Percentiles rank a stretch among this genome's conserved stretches.
phyloP scores from a whole-genome alignment of 2,329 filamentous ascomycete genomes.

The Leptodontidium sp. region DNA sequence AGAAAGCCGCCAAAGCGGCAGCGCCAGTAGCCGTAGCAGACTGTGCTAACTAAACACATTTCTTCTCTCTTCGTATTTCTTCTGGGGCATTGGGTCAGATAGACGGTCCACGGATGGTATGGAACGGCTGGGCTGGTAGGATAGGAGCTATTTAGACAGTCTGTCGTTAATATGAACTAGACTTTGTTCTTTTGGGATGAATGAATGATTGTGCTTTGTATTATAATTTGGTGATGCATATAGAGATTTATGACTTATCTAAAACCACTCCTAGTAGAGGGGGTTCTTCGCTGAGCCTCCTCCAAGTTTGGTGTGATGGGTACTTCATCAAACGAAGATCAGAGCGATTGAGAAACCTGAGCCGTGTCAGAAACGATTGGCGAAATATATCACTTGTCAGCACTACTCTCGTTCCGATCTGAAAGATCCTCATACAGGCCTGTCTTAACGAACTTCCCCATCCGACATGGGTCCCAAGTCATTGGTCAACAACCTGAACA shows the following conservation, averaged over 20 bases:
- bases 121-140: neutral
- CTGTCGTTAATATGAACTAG: conserved; percentile 7
- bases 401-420: too few species aligned
- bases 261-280: neutral
- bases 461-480: neutral
- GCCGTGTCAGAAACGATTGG: too few species aligned
- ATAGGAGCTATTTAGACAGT: neutral
- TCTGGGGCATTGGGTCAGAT: neutral
- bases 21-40: conserved; percentile 11
- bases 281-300: too few species aligned
- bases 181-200: neutral
- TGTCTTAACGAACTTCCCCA: neutral
- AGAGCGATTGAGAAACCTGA: too few species aligned
- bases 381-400: too few species aligned
- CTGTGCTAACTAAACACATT: neutral
- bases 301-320: too few species aligned
- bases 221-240: conserved; percentile 9
- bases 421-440: neutral
- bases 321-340: too few species aligned
- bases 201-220: neutral
- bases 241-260: neutral
- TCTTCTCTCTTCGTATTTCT: neutral
- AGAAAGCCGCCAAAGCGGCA: conserved; percentile 15
- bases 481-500: conserved; percentile 3
- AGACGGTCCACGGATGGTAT: neutral